A percentile compares a stretch with the other conserved stretches of the same genome.
phyloP scores from a whole-genome alignment of 129 eudicot species.

The Artemisia argyi region DNA sequence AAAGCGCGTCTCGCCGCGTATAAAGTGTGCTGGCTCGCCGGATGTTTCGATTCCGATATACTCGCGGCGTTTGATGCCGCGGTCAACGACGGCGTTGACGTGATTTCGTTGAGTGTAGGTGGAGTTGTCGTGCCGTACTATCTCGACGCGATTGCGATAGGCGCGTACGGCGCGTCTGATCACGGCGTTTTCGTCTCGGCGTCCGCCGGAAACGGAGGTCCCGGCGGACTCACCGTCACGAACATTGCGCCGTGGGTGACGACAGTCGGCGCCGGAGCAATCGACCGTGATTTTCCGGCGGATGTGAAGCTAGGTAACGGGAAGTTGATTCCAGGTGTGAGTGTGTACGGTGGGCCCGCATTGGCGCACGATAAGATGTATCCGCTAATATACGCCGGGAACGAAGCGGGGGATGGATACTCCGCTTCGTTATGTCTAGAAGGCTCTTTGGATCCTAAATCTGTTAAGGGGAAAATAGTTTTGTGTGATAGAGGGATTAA shows the following conservation, averaged over 20 bases:
- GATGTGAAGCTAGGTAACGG: constrained; percentile 92
- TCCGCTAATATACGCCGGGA: constrained; percentile 80
- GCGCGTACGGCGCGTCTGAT: constrained; percentile 70
- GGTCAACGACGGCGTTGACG: constrained; percentile 87
- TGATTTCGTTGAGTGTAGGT: constrained; percentile 73
- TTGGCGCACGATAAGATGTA: constrained; percentile 50
- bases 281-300: constrained; percentile 89
- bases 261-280: constrained; percentile 89
- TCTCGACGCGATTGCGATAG: constrained; percentile 86
- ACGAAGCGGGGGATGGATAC: constrained; percentile 76
- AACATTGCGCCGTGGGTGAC: constrained; percentile 97
- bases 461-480: constrained; percentile 75
- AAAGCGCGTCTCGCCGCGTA: constrained; percentile 90
- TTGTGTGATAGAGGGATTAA: constrained; percentile 91
- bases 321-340: constrained; percentile 62
- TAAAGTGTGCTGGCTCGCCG: constrained; percentile 87
- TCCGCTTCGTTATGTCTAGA: constrained; percentile 87
- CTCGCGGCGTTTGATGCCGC: constrained; percentile 92
- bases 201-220: constrained; percentile 95
- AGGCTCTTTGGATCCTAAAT: constrained; percentile 64
- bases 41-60: constrained; percentile 89
- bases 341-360: constrained; percentile 80
- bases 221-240: constrained; percentile 84
- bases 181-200: constrained; percentile 83
- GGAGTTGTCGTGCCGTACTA: constrained; percentile 89